Base-by-base conservation (phyloP, 2,329 filamentous ascomycete genomes). In the Akanthomyces muscarius region DNA sequence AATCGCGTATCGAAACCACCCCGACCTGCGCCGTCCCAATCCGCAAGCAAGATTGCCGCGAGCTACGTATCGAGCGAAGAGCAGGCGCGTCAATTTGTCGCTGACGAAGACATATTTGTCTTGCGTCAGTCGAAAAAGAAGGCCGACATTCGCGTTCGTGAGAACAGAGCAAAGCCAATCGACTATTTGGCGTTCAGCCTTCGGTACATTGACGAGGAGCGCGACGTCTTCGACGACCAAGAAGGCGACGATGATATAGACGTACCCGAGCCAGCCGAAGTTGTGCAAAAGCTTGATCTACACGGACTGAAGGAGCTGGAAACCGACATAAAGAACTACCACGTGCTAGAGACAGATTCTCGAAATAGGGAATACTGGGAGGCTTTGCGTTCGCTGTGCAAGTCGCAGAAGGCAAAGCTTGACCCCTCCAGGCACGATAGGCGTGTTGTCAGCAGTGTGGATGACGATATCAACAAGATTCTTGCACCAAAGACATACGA, bases 111-210 rank as follows among this genome's bases (percentile, higher is more conserved):
- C 78, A 88, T 89, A 67, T 99, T 99, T 72, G 95, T 98, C 63
- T 80, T 99, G 71, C 93, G 92, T 76, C 95, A 99, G 77, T 90
- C 94, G 53, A 99, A 98, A 82, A 98, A 96, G 81, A 98, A 97
- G 80, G 94, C 95, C 48, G 91, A 93, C 67, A 96, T 99, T 69
- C 89, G 95, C 47, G 92, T 98, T 52, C 91, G 92, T 69, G 93
- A 96, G 75, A 90, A 90, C 13, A 87, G 96, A 68, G 93, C 94
- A 62, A 93, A 92, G 72, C 90, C 94, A 11, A 94, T 98, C 71
- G 95, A 99, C 78, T 93, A 91, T 82, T 84, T 99, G 52, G 92
- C 93, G 1, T 95, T 98, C 71, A 96, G 91, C 65, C 79, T 99
- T 66, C 88, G 92, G 68, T 91, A 94, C 66, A 88, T 98, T 67